These are phyloP conservation scores for Fennellomyces sp. DNA, from an alignment of 371 early-diverging fungal species.

Conservation along the genomic window DNA sequence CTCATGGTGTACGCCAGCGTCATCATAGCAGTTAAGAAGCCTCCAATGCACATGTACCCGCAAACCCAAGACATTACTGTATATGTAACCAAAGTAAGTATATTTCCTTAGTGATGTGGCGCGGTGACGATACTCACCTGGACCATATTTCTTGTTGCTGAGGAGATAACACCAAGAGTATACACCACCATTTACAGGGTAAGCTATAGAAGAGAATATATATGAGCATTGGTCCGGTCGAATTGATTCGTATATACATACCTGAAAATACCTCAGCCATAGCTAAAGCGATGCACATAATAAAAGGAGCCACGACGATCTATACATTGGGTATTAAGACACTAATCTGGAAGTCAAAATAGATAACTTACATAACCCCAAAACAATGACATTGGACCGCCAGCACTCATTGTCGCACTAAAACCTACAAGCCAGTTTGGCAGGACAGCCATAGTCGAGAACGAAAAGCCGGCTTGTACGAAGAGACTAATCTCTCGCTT, in stretches of 20 bases:
- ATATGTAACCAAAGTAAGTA: too few species aligned
- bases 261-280: conserved; percentile 41
- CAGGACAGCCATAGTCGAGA: conserved; percentile 36
- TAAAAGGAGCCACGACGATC: conserved; percentile 35
- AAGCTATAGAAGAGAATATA: conserved; percentile 8
- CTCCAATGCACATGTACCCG: conserved; percentile 36
- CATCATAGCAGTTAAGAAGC: conserved; percentile 24
- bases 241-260: too few species aligned
- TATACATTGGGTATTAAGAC: too few species aligned
- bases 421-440: conserved; percentile 41
- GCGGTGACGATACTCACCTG: conserved; percentile 24
- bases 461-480: conserved; percentile 32
- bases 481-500: conserved; percentile 31
- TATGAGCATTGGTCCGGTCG: too few species aligned
- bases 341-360: neutral
- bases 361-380: conserved; percentile 23
- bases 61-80: conserved; percentile 43
- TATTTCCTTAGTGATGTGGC: neutral
- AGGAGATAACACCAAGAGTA: conserved; percentile 35
- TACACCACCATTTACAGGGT: conserved; percentile 40
- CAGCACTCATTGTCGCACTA: conserved; percentile 27
- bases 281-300: conserved; percentile 31
- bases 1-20: conserved; percentile 32
- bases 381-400: conserved; percentile 41
- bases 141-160: conserved; percentile 34